These are phyloP conservation scores for Comarum palustre DNA, from an alignment of 306 rosid genomes.

Conservation along the genomic window DNA sequence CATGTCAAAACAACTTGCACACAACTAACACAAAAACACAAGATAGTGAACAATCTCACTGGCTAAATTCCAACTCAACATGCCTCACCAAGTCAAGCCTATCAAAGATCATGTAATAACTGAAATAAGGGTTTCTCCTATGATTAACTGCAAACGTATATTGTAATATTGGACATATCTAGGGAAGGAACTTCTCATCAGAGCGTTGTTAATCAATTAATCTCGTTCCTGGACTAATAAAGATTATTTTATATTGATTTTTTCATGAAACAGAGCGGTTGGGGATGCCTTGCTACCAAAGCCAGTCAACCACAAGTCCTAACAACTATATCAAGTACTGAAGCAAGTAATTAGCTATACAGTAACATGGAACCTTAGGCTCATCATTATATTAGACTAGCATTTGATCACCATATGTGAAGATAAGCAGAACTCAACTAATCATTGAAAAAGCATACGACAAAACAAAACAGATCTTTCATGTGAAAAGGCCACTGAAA, in stretches of 20 bases:
- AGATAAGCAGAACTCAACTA: neutral
- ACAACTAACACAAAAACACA: neutral
- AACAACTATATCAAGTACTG: neutral
- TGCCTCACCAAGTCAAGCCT: neutral
- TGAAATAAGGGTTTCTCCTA: neutral
- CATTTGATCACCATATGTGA: neutral
- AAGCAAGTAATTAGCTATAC: neutral
- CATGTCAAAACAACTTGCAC: slow-evolving; percentile 19
- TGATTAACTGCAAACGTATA: neutral
- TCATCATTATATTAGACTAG: neutral
- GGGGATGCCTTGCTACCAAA: neutral
- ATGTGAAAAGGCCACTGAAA: neutral
- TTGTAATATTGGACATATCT: neutral
- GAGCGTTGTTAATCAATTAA: neutral
- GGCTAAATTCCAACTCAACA: neutral
- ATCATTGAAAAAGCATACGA: neutral
- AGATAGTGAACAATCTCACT: neutral
- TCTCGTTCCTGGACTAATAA: neutral
- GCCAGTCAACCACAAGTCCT: neutral
- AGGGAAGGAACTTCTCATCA: neutral
- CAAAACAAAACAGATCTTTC: neutral
- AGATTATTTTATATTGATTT: neutral
- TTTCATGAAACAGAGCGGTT: neutral
- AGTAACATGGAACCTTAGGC: neutral
- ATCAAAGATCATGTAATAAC: neutral